A percentile compares a stretch with the other conserved stretches of the same genome.
Evolutionary conservation across 2,329 filamentous ascomycete genomes (phyloP).

Genomic region (Elsinoe batatas): DNA sequence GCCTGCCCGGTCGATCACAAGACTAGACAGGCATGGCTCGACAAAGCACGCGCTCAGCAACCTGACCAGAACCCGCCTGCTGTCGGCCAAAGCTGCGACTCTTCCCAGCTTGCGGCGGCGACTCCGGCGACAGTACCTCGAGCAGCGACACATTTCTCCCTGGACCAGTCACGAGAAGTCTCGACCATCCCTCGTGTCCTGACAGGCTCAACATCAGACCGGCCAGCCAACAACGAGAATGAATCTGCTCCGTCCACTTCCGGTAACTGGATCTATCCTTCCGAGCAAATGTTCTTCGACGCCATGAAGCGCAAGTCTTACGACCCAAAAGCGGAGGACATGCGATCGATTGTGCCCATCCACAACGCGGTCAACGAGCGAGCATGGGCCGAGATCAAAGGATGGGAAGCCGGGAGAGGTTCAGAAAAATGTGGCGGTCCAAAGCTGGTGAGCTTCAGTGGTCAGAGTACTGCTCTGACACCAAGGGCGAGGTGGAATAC

Average conservation of each 20-base stretch:
- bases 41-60: slow-evolving; percentile 34
- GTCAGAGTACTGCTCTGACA: slow-evolving; percentile 54
- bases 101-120: slow-evolving; percentile 20
- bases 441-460: slow-evolving; percentile 72
- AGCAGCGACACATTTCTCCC: slow-evolving; percentile 26
- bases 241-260: slow-evolving; percentile 59
- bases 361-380: slow-evolving; percentile 98
- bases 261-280: slow-evolving; percentile 96
- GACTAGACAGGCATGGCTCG: slow-evolving; percentile 77
- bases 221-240: slow-evolving; percentile 62
- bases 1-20: slow-evolving; percentile 82
- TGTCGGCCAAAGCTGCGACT: slow-evolving; percentile 29
- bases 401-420: slow-evolving; percentile 66
- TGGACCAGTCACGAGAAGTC: slow-evolving; percentile 61
- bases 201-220: slow-evolving; percentile 18
- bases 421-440: slow-evolving; percentile 64
- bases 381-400: slow-evolving; percentile 83
- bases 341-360: slow-evolving; percentile 87
- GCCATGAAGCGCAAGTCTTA: slow-evolving; percentile 89
- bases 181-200: slow-evolving; percentile 58
- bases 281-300: slow-evolving; percentile 95
- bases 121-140: slow-evolving; percentile 21
- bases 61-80: slow-evolving; percentile 19
- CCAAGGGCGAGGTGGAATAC: slow-evolving; percentile 77
- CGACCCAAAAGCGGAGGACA: slow-evolving; percentile 60